Conservation (phyloP, 805 yeast genomes). For the Komagataella phaffii region DNA sequence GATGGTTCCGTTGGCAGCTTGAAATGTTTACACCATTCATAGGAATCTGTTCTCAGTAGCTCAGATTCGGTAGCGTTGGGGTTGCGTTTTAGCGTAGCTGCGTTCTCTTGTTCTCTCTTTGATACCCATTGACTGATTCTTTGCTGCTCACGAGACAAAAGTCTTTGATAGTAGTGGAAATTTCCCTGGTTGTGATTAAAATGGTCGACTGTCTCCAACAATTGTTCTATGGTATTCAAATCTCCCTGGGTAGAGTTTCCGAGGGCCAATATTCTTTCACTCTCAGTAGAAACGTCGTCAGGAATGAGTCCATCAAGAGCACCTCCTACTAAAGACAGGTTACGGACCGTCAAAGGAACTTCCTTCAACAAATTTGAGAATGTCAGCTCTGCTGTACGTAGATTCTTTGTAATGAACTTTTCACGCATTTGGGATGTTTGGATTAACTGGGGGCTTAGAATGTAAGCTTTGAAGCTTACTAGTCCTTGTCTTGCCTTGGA, state of each 20-base stretch:
- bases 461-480: conserved; percentile 53
- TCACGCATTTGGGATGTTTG: conserved; percentile 34
- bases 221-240: conserved; percentile 38
- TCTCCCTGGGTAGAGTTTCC: conserved; percentile 24
- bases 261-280: conserved; percentile 24
- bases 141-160: conserved; percentile 51
- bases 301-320: neutral
- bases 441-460: conserved; percentile 51
- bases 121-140: conserved; percentile 68
- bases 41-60: conserved; percentile 27
- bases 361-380: conserved; percentile 61
- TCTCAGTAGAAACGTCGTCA: conserved; percentile 3
- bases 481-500: conserved; percentile 50
- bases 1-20: conserved; percentile 66
- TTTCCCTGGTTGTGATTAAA: conserved; percentile 69
- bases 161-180: conserved; percentile 74
- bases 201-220: conserved; percentile 59
- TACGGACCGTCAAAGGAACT: conserved; percentile 49
- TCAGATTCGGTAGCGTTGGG: conserved; percentile 28
- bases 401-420: conserved; percentile 52
- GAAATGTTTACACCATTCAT: conserved; percentile 55
- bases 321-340: conserved; percentile 17
- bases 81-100: conserved; percentile 42
- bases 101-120: conserved; percentile 53
- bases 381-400: conserved; percentile 45